Evolutionary conservation across 2,329 filamentous ascomycete genomes (phyloP), one percentile per base, ranked within the genome.

Genomic region (Westerdykella aurantiaca): DNA sequence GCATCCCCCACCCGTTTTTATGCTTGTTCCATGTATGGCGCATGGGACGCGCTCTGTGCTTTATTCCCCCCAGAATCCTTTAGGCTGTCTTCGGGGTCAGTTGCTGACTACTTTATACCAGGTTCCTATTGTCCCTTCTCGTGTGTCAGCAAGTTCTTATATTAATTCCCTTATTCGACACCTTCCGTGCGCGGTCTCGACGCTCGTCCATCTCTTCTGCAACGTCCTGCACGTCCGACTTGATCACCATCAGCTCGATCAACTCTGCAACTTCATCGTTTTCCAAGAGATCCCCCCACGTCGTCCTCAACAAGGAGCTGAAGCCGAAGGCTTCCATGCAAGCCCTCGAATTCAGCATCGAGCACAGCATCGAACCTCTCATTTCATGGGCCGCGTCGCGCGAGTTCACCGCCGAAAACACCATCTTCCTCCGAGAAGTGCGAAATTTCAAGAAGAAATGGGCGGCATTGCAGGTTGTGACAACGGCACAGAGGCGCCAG

Each of bases 381-480:
- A 66, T 66, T n/a, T 52, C 56, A 2, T 67, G 62, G 62, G 59
- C 64, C 2, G 64, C 64, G 10, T 56, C 58, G 1, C 56, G 55
- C 22, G 64, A 67, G 31, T 67, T 67, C 47, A 66, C 64, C 2
- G 64, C 63, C 33, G 64, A 67, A 29, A 67, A 67, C 43, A 57
- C 60, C 42, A 64, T 67, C 39, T 67, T 67, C 47, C 54, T 67
- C 10, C 62, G 64, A n/a, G 62, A 66, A 55, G 64, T 66, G 2
- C 60, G 62, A 16, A 66, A 64, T 48, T 67, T 63, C 50, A 60
- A 56, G 39, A 62, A 58, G 45, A 66, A 65, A 40, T 67, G 64
- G 64, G 52, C 48, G 0, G 35, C 41, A 3, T 46, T 64, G 1
- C 50, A 47, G 17, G 50, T 46, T 22, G 55, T 66, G 1, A 64